phyloP scores from a whole-genome alignment of 495 filamentous ascomycete species.

The Podospora fimiseda region DNA sequence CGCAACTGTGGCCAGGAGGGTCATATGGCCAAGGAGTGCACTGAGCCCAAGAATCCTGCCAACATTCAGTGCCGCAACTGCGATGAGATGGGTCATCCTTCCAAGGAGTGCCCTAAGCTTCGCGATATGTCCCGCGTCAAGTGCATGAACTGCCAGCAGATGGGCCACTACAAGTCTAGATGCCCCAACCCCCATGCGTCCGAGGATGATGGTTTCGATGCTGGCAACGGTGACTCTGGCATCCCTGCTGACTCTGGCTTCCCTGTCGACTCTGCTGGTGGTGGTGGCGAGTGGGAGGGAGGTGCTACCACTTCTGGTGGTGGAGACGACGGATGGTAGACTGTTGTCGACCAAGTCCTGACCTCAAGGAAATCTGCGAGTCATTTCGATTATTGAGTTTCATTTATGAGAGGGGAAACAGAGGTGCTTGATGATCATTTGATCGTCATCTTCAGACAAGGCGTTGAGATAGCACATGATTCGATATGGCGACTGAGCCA shows the following conservation, averaged over 20 bases:
- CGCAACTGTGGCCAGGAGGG: constrained; percentile 64
- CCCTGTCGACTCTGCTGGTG: constrained; percentile 1
- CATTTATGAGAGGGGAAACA: no score
- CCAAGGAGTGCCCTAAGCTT: constrained; percentile 69
- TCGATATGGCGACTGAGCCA: no score
- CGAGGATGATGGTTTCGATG: constrained; percentile 23
- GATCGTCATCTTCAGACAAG: not conserved
- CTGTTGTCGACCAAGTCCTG: not conserved
- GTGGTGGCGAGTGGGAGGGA: constrained; percentile 16
- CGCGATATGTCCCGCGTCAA: constrained; percentile 67
- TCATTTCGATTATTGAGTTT: no score
- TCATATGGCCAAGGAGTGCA: constrained; percentile 45
- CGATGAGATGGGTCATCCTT: constrained; percentile 60
- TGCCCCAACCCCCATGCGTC: constrained; percentile 48
- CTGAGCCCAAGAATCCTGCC: constrained; percentile 63
- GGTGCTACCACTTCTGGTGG: constrained; percentile 2
- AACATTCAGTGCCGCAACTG: constrained; percentile 69
- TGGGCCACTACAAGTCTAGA: constrained; percentile 61
- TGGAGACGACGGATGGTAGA: not conserved
- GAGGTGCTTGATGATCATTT: not conserved
- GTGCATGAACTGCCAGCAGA: constrained; percentile 70
- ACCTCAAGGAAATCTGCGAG: not conserved
- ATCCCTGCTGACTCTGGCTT: constrained; percentile 2
- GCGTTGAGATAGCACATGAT: no score
- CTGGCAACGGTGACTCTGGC: constrained; percentile 4